phyloP scores from a whole-genome alignment of 2,329 filamentous ascomycete species.

The Drechslerella stenobrocha region DNA sequence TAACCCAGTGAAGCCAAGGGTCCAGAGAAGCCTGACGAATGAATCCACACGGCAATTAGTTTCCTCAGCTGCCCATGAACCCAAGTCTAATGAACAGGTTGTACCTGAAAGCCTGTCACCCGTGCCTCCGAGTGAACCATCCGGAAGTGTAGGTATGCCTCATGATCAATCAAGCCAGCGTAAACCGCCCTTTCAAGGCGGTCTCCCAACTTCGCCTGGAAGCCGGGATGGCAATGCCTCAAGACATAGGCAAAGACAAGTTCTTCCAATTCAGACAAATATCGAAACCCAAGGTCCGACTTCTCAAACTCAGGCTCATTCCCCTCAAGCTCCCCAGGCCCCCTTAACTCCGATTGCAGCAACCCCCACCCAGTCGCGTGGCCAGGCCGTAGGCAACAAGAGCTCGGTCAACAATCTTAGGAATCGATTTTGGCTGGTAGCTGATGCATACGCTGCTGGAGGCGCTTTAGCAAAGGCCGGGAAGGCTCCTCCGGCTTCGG shows the following conservation, averaged over 20 bases:
- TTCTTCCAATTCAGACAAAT: constrained; percentile 38
- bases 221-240: constrained; percentile 18
- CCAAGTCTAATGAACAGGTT: constrained; percentile 8
- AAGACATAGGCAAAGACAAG: constrained; percentile 20
- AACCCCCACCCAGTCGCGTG: constrained; percentile 21
- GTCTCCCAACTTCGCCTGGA: constrained; percentile 32
- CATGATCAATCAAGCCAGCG: constrained; percentile 12
- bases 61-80: constrained; percentile 15
- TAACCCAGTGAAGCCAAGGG: constrained; percentile 14
- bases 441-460: constrained; percentile 36
- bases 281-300: constrained; percentile 26
- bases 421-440: constrained; percentile 25
- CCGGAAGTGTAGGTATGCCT: constrained; percentile 1
- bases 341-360: constrained; percentile 8
- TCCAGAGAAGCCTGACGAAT: constrained; percentile 39
- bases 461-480: constrained; percentile 27
- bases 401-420: constrained; percentile 26
- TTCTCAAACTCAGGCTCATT: constrained; percentile 10
- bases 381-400: constrained; percentile 23
- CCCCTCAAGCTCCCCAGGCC: constrained; percentile 14
- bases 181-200: constrained; percentile 12
- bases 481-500: constrained; percentile 10
- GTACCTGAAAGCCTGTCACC: not conserved
- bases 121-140: not conserved
- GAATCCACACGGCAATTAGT: constrained; percentile 24